phyloP scores from a whole-genome alignment of 345 rosid genomes.

The Toxicodendron radicans region DNA sequence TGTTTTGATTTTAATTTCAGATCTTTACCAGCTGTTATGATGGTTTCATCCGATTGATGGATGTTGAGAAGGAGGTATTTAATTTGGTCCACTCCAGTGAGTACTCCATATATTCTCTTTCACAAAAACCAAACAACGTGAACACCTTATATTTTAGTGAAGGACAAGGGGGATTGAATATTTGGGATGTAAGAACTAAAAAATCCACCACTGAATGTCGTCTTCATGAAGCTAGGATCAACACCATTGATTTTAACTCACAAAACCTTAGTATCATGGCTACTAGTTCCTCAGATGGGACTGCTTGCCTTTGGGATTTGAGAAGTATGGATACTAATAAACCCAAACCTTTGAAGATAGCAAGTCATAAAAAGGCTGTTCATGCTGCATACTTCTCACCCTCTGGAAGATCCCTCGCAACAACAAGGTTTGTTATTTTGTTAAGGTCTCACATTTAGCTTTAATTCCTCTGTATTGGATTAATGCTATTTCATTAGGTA shows the following conservation, averaged over 20 bases:
- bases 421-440: conserved; percentile 57
- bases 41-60: conserved; percentile 73
- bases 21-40: conserved; percentile 66
- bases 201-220: conserved; percentile 43
- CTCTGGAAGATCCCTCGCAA: conserved; percentile 68
- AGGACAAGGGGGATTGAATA: conserved; percentile 53
- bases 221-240: conserved; percentile 71
- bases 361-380: conserved; percentile 56
- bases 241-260: conserved; percentile 70
- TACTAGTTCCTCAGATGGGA: conserved; percentile 77
- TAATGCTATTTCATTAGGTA: neutral
- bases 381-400: conserved; percentile 93
- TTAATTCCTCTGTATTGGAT: neutral
- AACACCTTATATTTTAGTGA: conserved; percentile 60
- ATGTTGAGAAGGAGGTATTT: conserved; percentile 73
- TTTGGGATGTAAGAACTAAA: conserved; percentile 67
- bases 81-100: conserved; percentile 54
- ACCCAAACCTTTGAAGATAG: conserved; percentile 37
- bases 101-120: conserved; percentile 55
- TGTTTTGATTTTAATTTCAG: conserved; percentile 33
- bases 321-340: conserved; percentile 44
- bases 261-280: conserved; percentile 62
- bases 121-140: conserved; percentile 51
- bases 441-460: neutral
- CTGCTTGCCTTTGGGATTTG: conserved; percentile 87